Base-by-base conservation (phyloP, 306 rosid genomes). In the apple (Malus domestica) region DNA sequence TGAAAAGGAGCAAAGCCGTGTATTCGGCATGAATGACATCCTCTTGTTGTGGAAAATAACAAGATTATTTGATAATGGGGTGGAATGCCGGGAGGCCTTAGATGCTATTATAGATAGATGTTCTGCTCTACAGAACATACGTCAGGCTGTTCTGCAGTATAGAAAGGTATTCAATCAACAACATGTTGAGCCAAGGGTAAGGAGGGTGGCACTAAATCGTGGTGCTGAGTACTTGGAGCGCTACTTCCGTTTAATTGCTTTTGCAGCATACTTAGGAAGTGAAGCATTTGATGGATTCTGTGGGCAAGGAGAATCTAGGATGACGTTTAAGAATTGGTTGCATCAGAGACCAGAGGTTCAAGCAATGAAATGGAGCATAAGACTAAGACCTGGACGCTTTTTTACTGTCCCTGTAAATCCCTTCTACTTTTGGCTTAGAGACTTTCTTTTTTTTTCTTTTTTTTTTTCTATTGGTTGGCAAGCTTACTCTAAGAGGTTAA, bases 191-290 rank as follows among this genome's bases (percentile, higher is more conserved):
- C 96, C 89, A 27, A 85, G 98, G 84, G 96, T 81, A 69, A 87
- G 98, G 87, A 90, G 98, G 86, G 90, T 93, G 78, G 98, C 98
- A 49, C 82, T 93, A 77, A 86, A 86, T 78, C 95, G 98, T 78
- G 93, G 95, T 25, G 98, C 90, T 59, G 98, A 93, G 93, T 90
- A 89, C 80, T 84, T 93, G 83, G 98, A 93, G 71, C 88, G 98
- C 46, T 93, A 93, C 83, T 93, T 93, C 83, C 93, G 91, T 77
- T 85, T 93, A 75, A 93, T 93, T 88, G 90, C 98, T 55, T 93
- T 93, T 88, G 94, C 98, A 52, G 98, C 98, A 80, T 90, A 93
- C 86, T 95, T 93, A 76, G 98, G 98, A 79, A 90, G 98, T 55
- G 93, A 89, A 81, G 98, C 95, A 72, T 93, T 89, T 79, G 98